Base-by-base conservation (phyloP, 2,329 filamentous ascomycete species). In the Ascochyta pisi region DNA sequence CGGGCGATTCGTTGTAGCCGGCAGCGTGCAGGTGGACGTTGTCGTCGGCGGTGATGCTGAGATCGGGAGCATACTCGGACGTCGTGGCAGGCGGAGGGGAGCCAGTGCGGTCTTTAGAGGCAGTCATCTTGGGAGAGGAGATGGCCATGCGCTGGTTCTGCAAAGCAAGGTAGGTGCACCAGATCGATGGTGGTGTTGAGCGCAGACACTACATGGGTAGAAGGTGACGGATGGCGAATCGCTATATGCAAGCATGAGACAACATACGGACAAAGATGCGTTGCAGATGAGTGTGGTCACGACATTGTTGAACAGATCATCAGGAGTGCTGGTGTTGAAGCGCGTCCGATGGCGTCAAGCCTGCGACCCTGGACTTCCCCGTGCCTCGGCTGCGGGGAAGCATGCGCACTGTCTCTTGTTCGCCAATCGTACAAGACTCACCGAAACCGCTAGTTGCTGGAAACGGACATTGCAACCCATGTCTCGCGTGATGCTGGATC, bases 1-100 rank as follows among this genome's bases (percentile, higher is more conserved):
- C 89, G 58, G 84, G 66, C 10, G 69, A 66, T 35, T 73, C 69
- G 42, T 74, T 69, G 64, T 79, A 78, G 55, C 77, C 76, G 22
- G 78, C 71, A 5, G 78, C 73, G 53, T 82, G 78, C 31, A 81
- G 73, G 51, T 78, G 73, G 27, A 82, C 73, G 39, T 74, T 65
- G 63, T 79, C 75, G 58, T 77, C 77, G 48, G 80, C 71, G 19
- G 72, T 74, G 57, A 82, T 80, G 64, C 76, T 77, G 39, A 82
- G 70, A 64, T 82, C 80, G 24, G 79, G 78, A 2, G 78, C 74
- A 53, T 71, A 67, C 40, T 74, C 68, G 37, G 68, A 42, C 8
- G 42, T 43, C 5, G 42, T 47, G n/a, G 53, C 35, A 15, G 19
- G 26, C 13, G 42, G 19, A 23, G 29, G 9, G 8, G 35, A 12